phyloP scores from a whole-genome alignment of 2,329 filamentous ascomycete genomes.

The Mycosphaerelloides madeirae region DNA sequence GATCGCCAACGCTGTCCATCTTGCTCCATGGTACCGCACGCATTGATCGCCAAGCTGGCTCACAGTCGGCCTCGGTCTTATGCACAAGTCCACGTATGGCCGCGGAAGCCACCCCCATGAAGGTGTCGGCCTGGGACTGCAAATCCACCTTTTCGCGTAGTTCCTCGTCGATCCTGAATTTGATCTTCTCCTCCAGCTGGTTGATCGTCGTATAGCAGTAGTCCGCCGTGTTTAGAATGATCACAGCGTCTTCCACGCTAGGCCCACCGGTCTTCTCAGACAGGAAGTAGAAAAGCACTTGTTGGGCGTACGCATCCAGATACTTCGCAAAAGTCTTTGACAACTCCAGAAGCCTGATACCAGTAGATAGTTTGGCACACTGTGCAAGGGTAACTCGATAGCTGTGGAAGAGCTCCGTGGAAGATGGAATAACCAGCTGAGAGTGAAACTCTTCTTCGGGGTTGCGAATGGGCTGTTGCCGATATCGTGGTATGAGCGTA shows the following conservation, averaged over 20 bases:
- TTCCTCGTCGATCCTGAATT: slow-evolving; percentile 78
- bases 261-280: slow-evolving; percentile 55
- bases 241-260: slow-evolving; percentile 69
- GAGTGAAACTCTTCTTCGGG: slow-evolving; percentile 87
- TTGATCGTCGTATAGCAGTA: slow-evolving; percentile 94
- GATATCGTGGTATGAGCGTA: slow-evolving; percentile 80
- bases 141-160: slow-evolving; percentile 74
- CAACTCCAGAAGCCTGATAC: slow-evolving; percentile 78
- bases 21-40: slow-evolving; percentile 91
- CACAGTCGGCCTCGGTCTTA: slow-evolving; percentile 74
- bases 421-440: slow-evolving; percentile 84
- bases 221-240: slow-evolving; percentile 93
- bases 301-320: slow-evolving; percentile 89
- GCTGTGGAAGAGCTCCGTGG: slow-evolving; percentile 95
- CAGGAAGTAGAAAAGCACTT: slow-evolving; percentile 73
- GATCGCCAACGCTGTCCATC: slow-evolving; percentile 88
- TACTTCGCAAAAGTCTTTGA: slow-evolving; percentile 86
- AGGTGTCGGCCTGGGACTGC: slow-evolving; percentile 88
- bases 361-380: slow-evolving; percentile 91
- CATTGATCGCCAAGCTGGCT: slow-evolving; percentile 94
- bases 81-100: slow-evolving; percentile 79
- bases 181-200: slow-evolving; percentile 92
- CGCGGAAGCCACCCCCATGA: slow-evolving; percentile 88
- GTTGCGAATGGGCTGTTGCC: slow-evolving; percentile 71
- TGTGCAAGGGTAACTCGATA: slow-evolving; percentile 90